Evolutionary conservation across 2,329 filamentous ascomycete genomes (phyloP), one percentile per base, ranked within the genome.

Genomic region (Metarhizium humberi): DNA sequence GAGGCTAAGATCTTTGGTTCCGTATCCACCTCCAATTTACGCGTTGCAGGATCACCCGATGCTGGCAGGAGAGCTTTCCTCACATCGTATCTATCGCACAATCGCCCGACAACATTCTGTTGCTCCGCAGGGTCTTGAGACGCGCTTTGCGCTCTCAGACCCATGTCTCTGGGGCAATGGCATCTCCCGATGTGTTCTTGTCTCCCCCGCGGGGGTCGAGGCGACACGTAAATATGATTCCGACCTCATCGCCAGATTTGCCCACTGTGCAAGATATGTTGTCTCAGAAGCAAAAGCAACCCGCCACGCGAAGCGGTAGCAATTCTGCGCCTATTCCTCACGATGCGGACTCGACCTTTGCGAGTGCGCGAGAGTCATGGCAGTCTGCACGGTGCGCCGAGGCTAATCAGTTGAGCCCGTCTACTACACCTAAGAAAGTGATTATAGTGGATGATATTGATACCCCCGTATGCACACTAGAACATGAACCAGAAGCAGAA

Each of bases 231-330:
- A 60, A 68, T 34, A 55, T 67, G 34, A 58, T 57, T 14, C 48
- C 63, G 8, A 79, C 79, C 0, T 81, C 79, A 0, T 82, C 80
- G 4, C 79, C 80, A n/a, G 73, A 72, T n/a, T 66, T 84, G 0
- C 81, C 81, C 3, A 74, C 79, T 0, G 66, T 83, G 0, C 70
- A 71, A 42, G 74, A 82, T 3, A 64, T 84, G 10, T 59, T 78
- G 1, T 68, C 71, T 3, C 75, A 72, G 46, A 59, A 57, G 29
- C 59, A 62, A 11, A 70, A 61, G 30, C 69, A 61, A 11, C 61
- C 71, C 3, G 46, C 68, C 1, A 57, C 74, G 10, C 64, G 64
- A 45, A 72, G 65, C 45, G 73, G 71, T 6, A 74, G 65, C 58
- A 67, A 69, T 57, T 67, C 68, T 3, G 59, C 67, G 1, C 60